These are phyloP conservation scores for Salvia miltiorrhiza DNA, from an alignment of 257 asterid genomes.

Conservation along the genomic window DNA sequence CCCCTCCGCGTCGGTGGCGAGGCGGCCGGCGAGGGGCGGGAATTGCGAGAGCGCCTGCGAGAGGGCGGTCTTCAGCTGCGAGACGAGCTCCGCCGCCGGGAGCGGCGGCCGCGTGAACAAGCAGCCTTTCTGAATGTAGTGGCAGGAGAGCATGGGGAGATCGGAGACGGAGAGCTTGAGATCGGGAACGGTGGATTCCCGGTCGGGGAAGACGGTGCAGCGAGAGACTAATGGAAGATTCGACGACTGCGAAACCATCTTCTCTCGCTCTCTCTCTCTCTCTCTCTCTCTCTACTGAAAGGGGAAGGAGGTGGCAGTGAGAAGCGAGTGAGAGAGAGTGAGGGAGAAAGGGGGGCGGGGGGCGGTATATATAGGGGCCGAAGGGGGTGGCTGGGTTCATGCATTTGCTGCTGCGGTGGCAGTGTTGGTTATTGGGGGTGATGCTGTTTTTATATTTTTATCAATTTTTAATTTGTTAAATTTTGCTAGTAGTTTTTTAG, in stretches of 20 bases:
- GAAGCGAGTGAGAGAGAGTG: constrained; percentile 24
- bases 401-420: constrained; percentile 30
- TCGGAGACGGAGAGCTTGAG: constrained; percentile 72
- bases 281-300: constrained; percentile 1
- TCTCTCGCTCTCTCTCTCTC: not conserved
- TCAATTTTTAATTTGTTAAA: not conserved
- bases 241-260: constrained; percentile 44
- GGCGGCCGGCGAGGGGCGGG: constrained; percentile 75
- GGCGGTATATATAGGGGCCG: constrained; percentile 34
- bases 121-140: constrained; percentile 72
- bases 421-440: constrained; percentile 2
- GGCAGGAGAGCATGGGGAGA: constrained; percentile 77
- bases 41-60: constrained; percentile 46
- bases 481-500: not conserved
- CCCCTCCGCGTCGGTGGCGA: constrained; percentile 47
- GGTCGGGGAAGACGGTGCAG: constrained; percentile 41
- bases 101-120: constrained; percentile 39
- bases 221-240: constrained; percentile 28
- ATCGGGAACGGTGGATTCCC: constrained; percentile 31
- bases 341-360: constrained; percentile 16
- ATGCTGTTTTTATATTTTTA: not conserved
- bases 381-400: constrained; percentile 31
- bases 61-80: constrained; percentile 31
- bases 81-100: constrained; percentile 34
- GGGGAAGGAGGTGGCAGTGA: not conserved